Percentiles rank a stretch among this genome's conserved stretches.
These are phyloP conservation scores for Typha latifolia DNA, from an alignment of 176 grass and related monocot species.

Conservation along the genomic window DNA sequence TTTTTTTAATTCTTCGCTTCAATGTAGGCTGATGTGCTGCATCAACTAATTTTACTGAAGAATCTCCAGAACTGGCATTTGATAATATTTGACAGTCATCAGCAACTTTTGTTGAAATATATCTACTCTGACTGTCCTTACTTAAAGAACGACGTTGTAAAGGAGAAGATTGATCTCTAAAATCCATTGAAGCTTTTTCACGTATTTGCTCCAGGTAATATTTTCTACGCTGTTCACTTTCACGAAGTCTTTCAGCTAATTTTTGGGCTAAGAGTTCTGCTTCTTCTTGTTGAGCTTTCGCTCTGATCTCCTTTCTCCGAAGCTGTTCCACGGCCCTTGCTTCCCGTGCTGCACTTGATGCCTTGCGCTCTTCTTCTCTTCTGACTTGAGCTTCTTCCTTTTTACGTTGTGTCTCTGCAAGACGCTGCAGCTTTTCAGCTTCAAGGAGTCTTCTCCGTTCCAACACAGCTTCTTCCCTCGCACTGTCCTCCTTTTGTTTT, in stretches of 20 bases:
- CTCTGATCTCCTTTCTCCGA: constrained; percentile 93
- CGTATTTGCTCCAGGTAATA: constrained; percentile 99
- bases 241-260: constrained; percentile 86
- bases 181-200: constrained; percentile 98
- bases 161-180: constrained; percentile 94
- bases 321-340: constrained; percentile 73
- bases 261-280: constrained; percentile 94
- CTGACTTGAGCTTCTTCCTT: constrained; percentile 95
- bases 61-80: constrained; percentile 39
- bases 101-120: constrained; percentile 41
- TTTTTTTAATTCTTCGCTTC: constrained; percentile 95
- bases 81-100: constrained; percentile 52
- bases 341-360: constrained; percentile 96
- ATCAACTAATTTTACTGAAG: constrained; percentile 52
- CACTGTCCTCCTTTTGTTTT: constrained; percentile 96
- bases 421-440: constrained; percentile 95
- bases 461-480: constrained; percentile 97
- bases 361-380: constrained; percentile 98
- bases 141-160: constrained; percentile 86
- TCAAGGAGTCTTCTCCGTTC: constrained; percentile 88
- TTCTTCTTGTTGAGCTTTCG: constrained; percentile 87
- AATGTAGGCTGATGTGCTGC: constrained; percentile 35
- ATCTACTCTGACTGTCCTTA: constrained; percentile 69
- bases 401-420: constrained; percentile 94
- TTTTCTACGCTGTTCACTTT: constrained; percentile 95